Base-by-base conservation (phyloP, 306 rosid genomes). In the Oxytropis ochrocephala region DNA sequence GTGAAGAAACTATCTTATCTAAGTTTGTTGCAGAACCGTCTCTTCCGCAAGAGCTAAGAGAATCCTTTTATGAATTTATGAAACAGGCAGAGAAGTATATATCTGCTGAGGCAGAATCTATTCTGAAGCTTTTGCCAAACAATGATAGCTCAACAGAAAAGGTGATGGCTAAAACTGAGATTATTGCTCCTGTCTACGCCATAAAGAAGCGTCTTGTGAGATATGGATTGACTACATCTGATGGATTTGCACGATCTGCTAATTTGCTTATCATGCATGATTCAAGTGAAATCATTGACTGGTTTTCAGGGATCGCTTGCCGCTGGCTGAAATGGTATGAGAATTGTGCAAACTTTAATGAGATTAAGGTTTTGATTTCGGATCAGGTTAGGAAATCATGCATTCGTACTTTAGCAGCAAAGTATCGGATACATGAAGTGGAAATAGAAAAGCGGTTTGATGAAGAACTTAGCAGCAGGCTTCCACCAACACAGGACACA, bases 251-350 rank as follows among this genome's bases (percentile, higher is more conserved):
- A 4, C 55, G 84, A 14, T 64, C 85, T 51, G 83, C 78, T 42
- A 72, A 88, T 79, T 75, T 79, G 35, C 93, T 93, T 35, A 71
- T 86, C 75, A 80, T 88, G 75, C 96, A 78, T 56, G 98, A 90
- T 82, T 77, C 84, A 29, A 38, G 18, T 27, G 93, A 90, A 75
- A 88, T 88, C 59, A 78, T 90, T n/a, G 86, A 90, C 73, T 90
- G 97, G 97, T 90, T 80, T 87, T 76, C 85, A 5, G 98, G 96
- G 49, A 69, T 93, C 46, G 73, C 80, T 69, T 36, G 54, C 59
- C 98, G 96, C 82, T 92, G 96, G 98, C 73, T 90, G 77, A 85
- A 84, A 75, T 92, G 98, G 98, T 90, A 85, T 68, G 67, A 69
- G 10, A 67, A 63, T 38, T 89, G 82, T 75, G 83, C 79, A 11